Base-by-base conservation (phyloP, 2,329 filamentous ascomycete species). In the Aspergillus sp. region DNA sequence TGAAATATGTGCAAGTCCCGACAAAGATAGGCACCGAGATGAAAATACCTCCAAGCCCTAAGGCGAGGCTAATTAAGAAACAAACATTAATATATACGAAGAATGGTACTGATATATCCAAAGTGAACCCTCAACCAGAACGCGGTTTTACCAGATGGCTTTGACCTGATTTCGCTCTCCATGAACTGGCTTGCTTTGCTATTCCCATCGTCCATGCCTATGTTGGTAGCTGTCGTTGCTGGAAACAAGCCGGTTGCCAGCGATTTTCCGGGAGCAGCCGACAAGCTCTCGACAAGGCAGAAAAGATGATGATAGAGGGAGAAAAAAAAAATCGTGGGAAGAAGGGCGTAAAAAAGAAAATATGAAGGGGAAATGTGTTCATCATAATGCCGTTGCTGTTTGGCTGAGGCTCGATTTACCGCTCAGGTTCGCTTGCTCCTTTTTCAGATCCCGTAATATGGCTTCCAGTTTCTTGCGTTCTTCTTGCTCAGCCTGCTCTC, bases 401-500 rank as follows among this genome's bases (percentile, higher is more conserved):
- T 71, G 73, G 55, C 69, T 73, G 50, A 68, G 62, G 56, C 66
- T 64, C 31, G 69, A 68, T 56, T 73, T 76, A 64, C 69, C 69
- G 37, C 64, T 67, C 51, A 63, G 55, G 44, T 64, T 66, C 25
- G 69, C 65, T 41, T 74, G 72, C 57, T 81, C 77, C 66, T 76
- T 78, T 66, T 70, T 76, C 59, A 78, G 64, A 64, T 64, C 77
- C 46, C 87, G 82, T 31, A 90, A 74, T 59, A 87, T 76, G 43
- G 81, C 80, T 75, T 90, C 88, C n/a, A 90, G 75, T 68, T 82
- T 82, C 50, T 86, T 82, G 47, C 87, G 81, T 75, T 90, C 87
- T 74, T 89, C 87, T 81, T 90, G 87, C 73, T 90, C 88, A 60
- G 81, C 81, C 88, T 90, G 64, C 62, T 25, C 12, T 56, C 7